A percentile compares a stretch with the other conserved stretches of the same genome.
phyloP scores from a whole-genome alignment of 23 red algal species.

The Cyanidiococcus yangmingshanensis region DNA sequence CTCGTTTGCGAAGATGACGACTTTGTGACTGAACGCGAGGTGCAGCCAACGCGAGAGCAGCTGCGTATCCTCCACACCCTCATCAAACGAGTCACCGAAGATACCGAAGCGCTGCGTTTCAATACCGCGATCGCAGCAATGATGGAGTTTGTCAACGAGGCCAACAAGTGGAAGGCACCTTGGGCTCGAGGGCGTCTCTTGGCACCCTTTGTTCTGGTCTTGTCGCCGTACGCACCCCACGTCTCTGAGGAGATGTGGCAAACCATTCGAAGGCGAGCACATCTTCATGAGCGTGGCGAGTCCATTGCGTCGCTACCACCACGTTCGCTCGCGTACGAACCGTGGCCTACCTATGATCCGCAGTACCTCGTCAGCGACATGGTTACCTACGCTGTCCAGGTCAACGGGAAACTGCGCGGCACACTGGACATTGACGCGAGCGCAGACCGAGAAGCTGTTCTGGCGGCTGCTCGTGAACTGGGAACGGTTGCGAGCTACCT shows the following conservation, averaged over 20 bases:
- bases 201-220: constrained; percentile 68
- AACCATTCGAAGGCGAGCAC: background rate
- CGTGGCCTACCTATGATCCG: constrained; percentile 55
- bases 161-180: constrained; percentile 64
- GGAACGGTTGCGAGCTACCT: constrained; percentile 37
- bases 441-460: constrained; percentile 48
- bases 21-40: constrained; percentile 21
- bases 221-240: constrained; percentile 81
- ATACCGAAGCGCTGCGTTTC: constrained; percentile 77
- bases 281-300: constrained; percentile 31
- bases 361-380: constrained; percentile 57
- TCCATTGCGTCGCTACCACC: background rate
- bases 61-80: constrained; percentile 58
- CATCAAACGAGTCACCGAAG: constrained; percentile 65
- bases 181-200: constrained; percentile 27
- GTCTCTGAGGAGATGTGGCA: constrained; percentile 90
- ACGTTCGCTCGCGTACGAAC: constrained; percentile 31
- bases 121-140: constrained; percentile 93
- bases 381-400: constrained; percentile 62
- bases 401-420: constrained; percentile 87
- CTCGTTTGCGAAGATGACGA: constrained; percentile 33
- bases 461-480: constrained; percentile 45
- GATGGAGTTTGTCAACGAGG: constrained; percentile 92
- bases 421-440: constrained; percentile 36
- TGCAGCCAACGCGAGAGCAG: constrained; percentile 46